Evolutionary conservation across 257 asterid species (phyloP).

Genomic region (Solanum corneliomulleri): DNA sequence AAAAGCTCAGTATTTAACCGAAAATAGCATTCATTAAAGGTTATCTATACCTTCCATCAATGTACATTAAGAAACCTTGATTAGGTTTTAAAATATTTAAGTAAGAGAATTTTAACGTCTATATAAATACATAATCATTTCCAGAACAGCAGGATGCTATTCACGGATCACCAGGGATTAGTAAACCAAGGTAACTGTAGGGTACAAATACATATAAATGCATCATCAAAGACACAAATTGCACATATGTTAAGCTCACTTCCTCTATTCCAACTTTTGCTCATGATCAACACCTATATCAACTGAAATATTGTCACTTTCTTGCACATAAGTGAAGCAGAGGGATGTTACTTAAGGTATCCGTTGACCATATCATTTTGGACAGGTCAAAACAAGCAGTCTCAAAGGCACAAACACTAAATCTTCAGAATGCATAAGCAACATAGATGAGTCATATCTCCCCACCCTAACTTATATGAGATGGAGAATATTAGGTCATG

Average conservation of each 20-base stretch:
- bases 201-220: neutral
- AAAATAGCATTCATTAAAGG: neutral
- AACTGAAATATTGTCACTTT: neutral
- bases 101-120: neutral
- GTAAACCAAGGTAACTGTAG: neutral
- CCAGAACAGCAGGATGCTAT: neutral
- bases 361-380: neutral
- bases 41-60: neutral
- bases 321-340: neutral
- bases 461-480: neutral
- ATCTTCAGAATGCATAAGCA: neutral
- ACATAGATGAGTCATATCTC: neutral
- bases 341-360: neutral
- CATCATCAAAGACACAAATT: neutral
- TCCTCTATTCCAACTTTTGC: neutral
- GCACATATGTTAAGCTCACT: neutral
- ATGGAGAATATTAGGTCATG: neutral
- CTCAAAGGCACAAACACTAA: neutral
- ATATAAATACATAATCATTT: neutral
- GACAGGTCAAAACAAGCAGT: neutral
- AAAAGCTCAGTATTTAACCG: neutral
- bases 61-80: neutral
- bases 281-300: neutral
- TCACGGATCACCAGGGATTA: neutral
- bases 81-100: neutral